Base-by-base conservation (phyloP, 2,329 filamentous ascomycete species). In the Dissoconium aciculare region DNA sequence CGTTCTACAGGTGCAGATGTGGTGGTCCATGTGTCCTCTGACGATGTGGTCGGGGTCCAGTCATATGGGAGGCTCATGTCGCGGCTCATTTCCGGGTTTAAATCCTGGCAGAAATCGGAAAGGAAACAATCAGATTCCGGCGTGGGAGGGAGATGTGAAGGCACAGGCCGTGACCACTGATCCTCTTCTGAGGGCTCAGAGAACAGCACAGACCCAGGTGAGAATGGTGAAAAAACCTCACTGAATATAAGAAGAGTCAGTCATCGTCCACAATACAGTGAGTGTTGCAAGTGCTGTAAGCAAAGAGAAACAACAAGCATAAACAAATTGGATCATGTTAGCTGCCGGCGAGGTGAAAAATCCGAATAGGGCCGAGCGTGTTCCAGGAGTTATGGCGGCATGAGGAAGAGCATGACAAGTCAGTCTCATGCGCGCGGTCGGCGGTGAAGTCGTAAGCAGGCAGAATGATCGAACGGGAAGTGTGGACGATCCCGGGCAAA, bases 61-160 rank as follows among this genome's bases (percentile, higher is more conserved):
- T 23, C 19, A 25, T 33, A 26, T 30, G 38, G 29, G 31, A 28
- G 32, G 30, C 34, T 40, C 45, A 50, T 49, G 24, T 51, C 48
- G 28, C 8, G 19, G n/a, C 8, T 8, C 8, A 23, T 8, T 8
- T 23, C 19, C 19, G 8, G 19, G 19, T n/a, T 23, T 8, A 23
- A 23, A n/a, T 23, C 19, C 19, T 8, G 19, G 8, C 38, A 32
- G 30, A 36, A 44, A 21, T 51, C 49, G 17, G 46, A 50, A 2
- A 33, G 26, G 31, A 42, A 31, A 34, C 42, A 49, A 26, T 50
- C 47, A 34, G 45, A 50, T 17, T 50, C 49, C 43, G 49, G 45
- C 19, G 46, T 49, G 15, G 45, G 36, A 17, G 47, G 45, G n/a
- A 44, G 38, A 11, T 35, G 39, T 30, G 34, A 35, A 11, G 43